Conservation (phyloP, 768 basidiomycete genomes). For the Phanerochaete carnosa region DNA sequence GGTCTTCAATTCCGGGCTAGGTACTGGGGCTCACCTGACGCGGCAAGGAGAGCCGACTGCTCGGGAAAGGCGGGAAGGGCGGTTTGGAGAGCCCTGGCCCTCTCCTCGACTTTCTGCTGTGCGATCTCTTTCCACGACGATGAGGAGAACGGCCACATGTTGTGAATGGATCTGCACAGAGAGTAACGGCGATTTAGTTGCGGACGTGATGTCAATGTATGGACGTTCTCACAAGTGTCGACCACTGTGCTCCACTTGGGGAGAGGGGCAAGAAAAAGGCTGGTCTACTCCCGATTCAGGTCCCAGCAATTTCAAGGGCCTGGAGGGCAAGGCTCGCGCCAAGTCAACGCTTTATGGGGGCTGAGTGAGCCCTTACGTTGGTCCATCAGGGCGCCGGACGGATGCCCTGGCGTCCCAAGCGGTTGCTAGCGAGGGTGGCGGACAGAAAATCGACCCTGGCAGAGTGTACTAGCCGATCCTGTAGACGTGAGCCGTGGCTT, state of each 20-base stretch:
- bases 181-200: not conserved
- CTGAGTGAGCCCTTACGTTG: not conserved
- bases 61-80: not conserved
- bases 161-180: not conserved
- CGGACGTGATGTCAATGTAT: not conserved
- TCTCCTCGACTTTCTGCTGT: not conserved
- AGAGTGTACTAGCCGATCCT: not conserved
- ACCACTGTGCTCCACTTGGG: not conserved
- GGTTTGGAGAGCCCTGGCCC: not conserved
- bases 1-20: not conserved
- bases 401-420: not conserved
- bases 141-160: constrained; percentile 10
- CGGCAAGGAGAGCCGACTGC: not conserved
- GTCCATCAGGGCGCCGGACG: not conserved
- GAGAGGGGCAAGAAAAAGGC: not conserved
- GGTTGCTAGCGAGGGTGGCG: not conserved
- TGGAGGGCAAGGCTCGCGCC: not conserved
- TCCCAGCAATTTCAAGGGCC: not conserved
- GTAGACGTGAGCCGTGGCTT: not conserved
- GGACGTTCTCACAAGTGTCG: not conserved
- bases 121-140: constrained; percentile 2
- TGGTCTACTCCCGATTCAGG: not conserved
- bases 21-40: constrained; percentile 1
- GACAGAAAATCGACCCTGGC: not conserved
- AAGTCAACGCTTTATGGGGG: not conserved